Base-by-base conservation (phyloP, 2,329 filamentous ascomycete species). In the Fusarium coffeatum region DNA sequence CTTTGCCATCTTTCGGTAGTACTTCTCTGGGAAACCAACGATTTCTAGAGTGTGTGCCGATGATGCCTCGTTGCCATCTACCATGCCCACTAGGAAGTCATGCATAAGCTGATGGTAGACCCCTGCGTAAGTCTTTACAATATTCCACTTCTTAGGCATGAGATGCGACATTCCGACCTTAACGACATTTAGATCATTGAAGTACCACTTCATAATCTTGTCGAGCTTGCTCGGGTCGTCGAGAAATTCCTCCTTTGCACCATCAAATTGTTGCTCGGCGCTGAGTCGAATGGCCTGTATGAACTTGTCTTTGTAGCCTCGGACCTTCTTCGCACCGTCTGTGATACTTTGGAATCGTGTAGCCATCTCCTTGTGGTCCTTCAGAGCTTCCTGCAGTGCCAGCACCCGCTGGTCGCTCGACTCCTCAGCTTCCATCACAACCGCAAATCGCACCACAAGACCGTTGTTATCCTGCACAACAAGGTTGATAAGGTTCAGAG, bases 301-400 rank as follows among this genome's bases (percentile, higher is more conserved):
- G 78, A 98, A 98, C 78, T 97, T 97, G 74, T 97, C 93, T 83
- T 98, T 99, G 84, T 99, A 99, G 5, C 95, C 96, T 69, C 95
- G 90, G 55, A 97, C 89, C 70, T 94, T 93, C 80, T 97, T 97
- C 23, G 95, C 93, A 2, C 95, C 95, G 71, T 95, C 92, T 12
- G 94, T 95, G 81, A 99, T 97, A 73, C 93, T 95, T 82, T 97
- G 94, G 84, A 99, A 97, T 54, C 95, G 88, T 48, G 91, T 91
- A 12, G 94, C 96, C 77, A 99, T 92, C 78, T 98, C 95, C 78
- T 95, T 94, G 80, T 98, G 97, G 77, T 98, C 95, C 76, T 93
- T 93, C 78, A 98, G 90, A 1, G 96, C 97, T 75, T 98, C 95
- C 78, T 98, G 94, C 68, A 99, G 84, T 4, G 96, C 96, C 76